Percentiles rank a stretch among this genome's conserved stretches.
Evolutionary conservation across 371 early-diverging fungal species (phyloP).

Genomic region (Mucor piriformis): DNA sequence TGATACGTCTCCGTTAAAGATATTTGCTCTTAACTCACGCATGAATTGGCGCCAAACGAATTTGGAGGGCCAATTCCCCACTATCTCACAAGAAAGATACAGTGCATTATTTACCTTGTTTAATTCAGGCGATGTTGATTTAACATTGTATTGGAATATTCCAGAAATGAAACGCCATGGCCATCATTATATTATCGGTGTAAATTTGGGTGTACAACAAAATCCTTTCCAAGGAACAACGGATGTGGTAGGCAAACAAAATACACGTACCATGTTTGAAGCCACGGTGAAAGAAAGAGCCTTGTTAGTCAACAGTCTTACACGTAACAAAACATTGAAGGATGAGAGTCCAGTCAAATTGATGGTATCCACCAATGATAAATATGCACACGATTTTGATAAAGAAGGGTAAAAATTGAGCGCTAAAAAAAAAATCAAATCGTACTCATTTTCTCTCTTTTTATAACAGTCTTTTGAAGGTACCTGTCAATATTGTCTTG

Average conservation of each 20-base stretch:
- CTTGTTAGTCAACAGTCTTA: slow-evolving; percentile 62
- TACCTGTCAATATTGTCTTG: slow-evolving; percentile 52
- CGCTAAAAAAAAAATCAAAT: too few species aligned
- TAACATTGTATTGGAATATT: slow-evolving; percentile 84
- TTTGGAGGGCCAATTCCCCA: slow-evolving; percentile 66
- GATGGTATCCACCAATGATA: slow-evolving; percentile 47
- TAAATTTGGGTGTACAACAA: slow-evolving; percentile 81
- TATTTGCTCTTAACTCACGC: slow-evolving; percentile 71
- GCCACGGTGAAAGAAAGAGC: slow-evolving; percentile 69
- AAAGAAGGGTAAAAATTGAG: slow-evolving; percentile 42
- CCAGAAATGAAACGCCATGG: slow-evolving; percentile 64
- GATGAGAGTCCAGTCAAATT: slow-evolving; percentile 75
- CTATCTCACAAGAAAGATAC: slow-evolving; percentile 53
- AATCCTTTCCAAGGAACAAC: slow-evolving; percentile 60
- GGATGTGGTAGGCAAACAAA: neutral
- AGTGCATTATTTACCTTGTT: slow-evolving; percentile 72
- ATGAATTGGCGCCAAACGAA: slow-evolving; percentile 71
- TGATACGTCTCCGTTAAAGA: slow-evolving; percentile 57
- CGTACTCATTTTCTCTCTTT: too few species aligned
- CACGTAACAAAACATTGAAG: slow-evolving; percentile 58
- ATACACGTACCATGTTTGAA: slow-evolving; percentile 64
- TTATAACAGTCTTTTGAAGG: slow-evolving; percentile 54
- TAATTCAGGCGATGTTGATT: slow-evolving; percentile 83
- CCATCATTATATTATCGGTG: slow-evolving; percentile 89
- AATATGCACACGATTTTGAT: slow-evolving; percentile 51